These are phyloP conservation scores for Luzula sylvatica DNA, from an alignment of 176 grass and related monocot species.

Conservation along the genomic window DNA sequence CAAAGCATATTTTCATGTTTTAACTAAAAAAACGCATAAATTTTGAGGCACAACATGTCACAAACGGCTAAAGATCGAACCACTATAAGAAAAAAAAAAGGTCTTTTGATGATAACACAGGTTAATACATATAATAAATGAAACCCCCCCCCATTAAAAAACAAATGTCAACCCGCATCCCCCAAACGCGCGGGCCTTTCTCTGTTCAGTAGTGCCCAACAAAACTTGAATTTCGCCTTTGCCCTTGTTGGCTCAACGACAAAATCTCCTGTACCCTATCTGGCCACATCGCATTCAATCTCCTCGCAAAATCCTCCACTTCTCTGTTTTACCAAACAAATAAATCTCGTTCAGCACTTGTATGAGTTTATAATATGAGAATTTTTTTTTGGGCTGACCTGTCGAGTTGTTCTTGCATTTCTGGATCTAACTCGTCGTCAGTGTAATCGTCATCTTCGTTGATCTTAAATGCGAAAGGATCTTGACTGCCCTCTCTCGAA, in stretches of 20 bases:
- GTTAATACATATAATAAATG: too few species aligned
- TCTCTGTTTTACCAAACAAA: constrained; percentile 43
- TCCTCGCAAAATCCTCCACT: constrained; percentile 94
- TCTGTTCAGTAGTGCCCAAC: constrained; percentile 29
- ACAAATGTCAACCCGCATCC: too few species aligned
- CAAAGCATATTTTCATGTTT: too few species aligned
- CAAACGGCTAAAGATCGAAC: too few species aligned
- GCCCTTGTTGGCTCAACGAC: constrained; percentile 60
- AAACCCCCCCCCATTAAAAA: too few species aligned
- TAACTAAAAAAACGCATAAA: too few species aligned
- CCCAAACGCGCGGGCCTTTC: too few species aligned
- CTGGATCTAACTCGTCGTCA: constrained; percentile 98
- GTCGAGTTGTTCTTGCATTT: constrained; percentile 97
- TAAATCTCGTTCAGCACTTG: too few species aligned
- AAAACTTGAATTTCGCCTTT: constrained; percentile 47
- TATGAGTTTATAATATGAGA: background rate
- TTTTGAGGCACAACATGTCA: too few species aligned
- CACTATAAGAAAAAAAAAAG: too few species aligned
- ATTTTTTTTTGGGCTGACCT: constrained; percentile 34
- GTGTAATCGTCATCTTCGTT: constrained; percentile 66
- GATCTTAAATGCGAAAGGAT: constrained; percentile 46
- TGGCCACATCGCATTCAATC: constrained; percentile 91
- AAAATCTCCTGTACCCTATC: constrained; percentile 80
- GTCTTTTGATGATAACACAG: too few species aligned
- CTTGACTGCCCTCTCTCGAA: constrained; percentile 37